These are phyloP conservation scores for Apiospora kogelbergensis DNA, from an alignment of 2,329 filamentous ascomycete species.

Conservation along the genomic window DNA sequence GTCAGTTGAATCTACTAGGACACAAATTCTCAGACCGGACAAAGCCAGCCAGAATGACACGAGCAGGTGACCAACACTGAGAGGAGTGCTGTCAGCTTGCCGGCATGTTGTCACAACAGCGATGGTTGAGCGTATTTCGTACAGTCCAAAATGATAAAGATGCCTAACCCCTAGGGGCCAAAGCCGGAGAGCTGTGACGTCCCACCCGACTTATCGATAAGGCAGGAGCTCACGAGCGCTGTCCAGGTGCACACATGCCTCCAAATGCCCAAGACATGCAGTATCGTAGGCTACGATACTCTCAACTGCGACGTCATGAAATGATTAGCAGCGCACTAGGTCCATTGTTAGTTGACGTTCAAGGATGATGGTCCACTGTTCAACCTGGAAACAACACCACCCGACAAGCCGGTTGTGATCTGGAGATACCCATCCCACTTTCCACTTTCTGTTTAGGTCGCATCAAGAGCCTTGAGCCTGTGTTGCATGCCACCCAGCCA, in stretches of 20 bases:
- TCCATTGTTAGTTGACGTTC: not conserved
- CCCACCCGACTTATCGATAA: constrained; percentile 14
- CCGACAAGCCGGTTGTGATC: not conserved
- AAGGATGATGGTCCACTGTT: not conserved
- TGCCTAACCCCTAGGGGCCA: not conserved
- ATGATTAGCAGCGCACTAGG: not conserved
- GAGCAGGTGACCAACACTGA: not conserved
- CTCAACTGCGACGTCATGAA: not conserved
- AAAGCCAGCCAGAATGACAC: not conserved
- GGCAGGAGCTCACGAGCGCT: constrained; percentile 17
- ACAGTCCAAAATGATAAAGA: not conserved
- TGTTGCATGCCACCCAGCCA: not conserved
- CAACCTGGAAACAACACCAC: not conserved
- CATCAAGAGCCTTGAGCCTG: constrained; percentile 3
- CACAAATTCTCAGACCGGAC: not conserved
- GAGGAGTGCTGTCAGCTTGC: not conserved
- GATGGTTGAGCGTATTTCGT: not conserved
- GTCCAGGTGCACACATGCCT: constrained; percentile 9
- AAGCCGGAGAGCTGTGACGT: not conserved
- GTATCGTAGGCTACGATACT: too few relatives aligned
- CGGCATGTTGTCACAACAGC: not conserved
- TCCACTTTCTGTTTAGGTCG: not conserved
- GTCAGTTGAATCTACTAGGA: not conserved
- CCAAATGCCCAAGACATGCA: constrained; percentile 10
- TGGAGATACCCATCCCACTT: constrained; percentile 3